Base-by-base conservation (phyloP, 1,284 basidiomycete genomes). In the Malassezia cuniculi region DNA sequence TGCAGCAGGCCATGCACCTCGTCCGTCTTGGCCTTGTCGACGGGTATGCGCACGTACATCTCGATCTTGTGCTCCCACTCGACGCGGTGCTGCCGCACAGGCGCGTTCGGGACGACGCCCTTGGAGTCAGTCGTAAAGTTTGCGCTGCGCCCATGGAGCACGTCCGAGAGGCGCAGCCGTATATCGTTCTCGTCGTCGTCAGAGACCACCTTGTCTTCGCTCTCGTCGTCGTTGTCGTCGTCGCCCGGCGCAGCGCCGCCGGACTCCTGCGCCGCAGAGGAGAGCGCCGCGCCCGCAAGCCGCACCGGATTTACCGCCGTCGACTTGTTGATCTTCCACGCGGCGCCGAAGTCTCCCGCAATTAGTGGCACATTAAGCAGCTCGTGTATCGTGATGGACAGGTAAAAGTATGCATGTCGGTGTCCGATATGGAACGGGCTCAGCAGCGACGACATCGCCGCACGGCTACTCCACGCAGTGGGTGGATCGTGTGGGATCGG, bases 301-400 rank as follows among this genome's bases (percentile, higher is more conserved):
- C n/a, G n/a, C n/a, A n/a, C n/a, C n/a, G n/a, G n/a, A n/a, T n/a
- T n/a, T n/a, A n/a, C n/a, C n/a, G n/a, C n/a, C n/a, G n/a, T 34
- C 24, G 42, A 24, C 20, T 45, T 36, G 16, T 78, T 80, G 69
- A 84, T 75, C 62, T 77, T 79, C 82, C 82, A 85, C 33, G 75
- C 73, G 26, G 80, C 74, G 11, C 73, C 76, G 57, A 85, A 85
- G 55, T 81, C 74, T 47, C 82, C 82, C 27, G 70, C 69, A 33
- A 84, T 76, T 46, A 83, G 75, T 0, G 82, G 82, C 0, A 85
- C 78, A 55, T 78, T 80, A 28, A 75, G 72, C 20, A 85, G 73
- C 53, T 83, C 76, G 64, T 83, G 80, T 29, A 85, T 73, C 22
- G 72, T 71, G 31, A 85, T 61, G 12, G 72, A 70, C 19, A 78